These are phyloP conservation scores for Petrea volubilis DNA, from an alignment of 257 asterid genomes.

Conservation along the genomic window DNA sequence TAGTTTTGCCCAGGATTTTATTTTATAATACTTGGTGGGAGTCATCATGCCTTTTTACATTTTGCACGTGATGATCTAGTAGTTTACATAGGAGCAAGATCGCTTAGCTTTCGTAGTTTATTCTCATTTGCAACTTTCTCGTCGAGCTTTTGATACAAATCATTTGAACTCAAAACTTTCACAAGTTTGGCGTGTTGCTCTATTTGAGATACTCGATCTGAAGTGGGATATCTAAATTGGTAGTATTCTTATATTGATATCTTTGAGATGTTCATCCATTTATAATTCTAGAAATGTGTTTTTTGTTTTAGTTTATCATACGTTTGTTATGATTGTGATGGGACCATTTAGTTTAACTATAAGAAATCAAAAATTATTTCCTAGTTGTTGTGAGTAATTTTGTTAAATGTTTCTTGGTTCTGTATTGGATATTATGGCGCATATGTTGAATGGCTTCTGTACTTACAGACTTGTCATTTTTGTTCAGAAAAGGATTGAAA, in stretches of 20 bases:
- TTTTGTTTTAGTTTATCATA: constrained; percentile 1
- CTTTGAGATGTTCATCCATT: neutral
- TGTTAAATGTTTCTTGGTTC: neutral
- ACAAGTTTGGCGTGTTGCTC: neutral
- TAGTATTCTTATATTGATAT: neutral
- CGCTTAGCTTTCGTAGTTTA: neutral
- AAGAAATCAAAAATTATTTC: neutral
- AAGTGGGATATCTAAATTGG: constrained; percentile 5
- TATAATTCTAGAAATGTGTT: neutral
- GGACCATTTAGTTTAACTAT: neutral
- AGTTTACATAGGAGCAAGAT: neutral
- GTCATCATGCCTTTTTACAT: neutral
- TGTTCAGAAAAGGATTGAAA: neutral
- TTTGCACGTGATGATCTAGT: neutral
- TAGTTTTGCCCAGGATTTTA: neutral
- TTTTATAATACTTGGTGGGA: neutral
- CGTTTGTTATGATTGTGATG: neutral
- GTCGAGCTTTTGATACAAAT: neutral
- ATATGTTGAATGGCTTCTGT: neutral
- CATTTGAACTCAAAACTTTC: neutral
- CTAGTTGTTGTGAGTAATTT: neutral
- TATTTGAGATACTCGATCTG: constrained; percentile 3
- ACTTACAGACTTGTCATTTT: neutral
- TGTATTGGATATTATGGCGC: constrained; percentile 5
- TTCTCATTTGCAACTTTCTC: neutral